phyloP scores from a whole-genome alignment of 345 rosid species.

The Populus nigra region DNA sequence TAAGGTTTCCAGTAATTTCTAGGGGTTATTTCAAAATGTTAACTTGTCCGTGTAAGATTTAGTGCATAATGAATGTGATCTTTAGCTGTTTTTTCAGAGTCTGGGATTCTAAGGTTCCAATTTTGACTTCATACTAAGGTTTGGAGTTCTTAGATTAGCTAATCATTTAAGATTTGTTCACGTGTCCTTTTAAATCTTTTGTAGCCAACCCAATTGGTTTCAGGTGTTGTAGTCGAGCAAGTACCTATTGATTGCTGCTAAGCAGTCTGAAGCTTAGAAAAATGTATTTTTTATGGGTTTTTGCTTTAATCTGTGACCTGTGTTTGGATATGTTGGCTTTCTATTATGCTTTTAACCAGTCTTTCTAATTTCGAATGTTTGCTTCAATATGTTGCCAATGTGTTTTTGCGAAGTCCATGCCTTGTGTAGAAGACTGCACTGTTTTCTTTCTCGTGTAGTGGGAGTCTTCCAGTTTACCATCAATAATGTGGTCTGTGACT shows the following conservation, averaged over 20 bases:
- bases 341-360: neutral
- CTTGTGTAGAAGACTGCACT: neutral
- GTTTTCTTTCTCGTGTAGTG: neutral
- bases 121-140: neutral
- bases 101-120: neutral
- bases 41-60: neutral
- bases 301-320: neutral
- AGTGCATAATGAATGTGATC: neutral
- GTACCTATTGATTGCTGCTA: neutral
- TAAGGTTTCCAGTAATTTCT: neutral
- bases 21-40: neutral
- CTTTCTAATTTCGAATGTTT: neutral
- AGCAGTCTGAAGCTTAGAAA: neutral
- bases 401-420: neutral
- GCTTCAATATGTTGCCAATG: neutral
- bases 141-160: neutral
- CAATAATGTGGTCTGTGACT: neutral
- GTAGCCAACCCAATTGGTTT: too few relatives aligned
- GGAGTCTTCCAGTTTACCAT: neutral
- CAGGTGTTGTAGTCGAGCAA: too few relatives aligned
- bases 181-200: too few relatives aligned
- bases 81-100: neutral
- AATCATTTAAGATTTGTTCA: too few relatives aligned
- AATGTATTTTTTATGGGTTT: neutral
- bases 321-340: neutral